Percentiles rank a stretch among this genome's conserved stretches.
phyloP scores from a whole-genome alignment of 495 filamentous ascomycete species.

The Tuber brumale region DNA sequence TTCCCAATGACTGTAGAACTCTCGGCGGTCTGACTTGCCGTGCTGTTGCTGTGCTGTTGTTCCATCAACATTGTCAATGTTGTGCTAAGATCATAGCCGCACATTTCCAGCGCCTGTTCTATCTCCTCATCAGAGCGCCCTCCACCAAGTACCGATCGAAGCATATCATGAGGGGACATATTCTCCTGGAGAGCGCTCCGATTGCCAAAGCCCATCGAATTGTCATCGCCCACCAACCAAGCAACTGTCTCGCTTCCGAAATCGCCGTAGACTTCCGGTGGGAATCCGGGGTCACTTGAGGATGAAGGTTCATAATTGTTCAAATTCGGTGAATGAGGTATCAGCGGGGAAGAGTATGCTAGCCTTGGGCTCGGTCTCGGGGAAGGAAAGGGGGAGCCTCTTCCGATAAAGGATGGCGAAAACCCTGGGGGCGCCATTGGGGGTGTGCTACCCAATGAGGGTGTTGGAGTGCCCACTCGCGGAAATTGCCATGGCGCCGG shows the following conservation, averaged over 20 bases:
- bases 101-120: conserved; percentile 75
- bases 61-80: conserved; percentile 79
- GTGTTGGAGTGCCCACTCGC: conserved; percentile 70
- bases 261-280: conserved; percentile 82
- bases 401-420: conserved; percentile 65
- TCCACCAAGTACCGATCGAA: conserved; percentile 88
- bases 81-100: conserved; percentile 86
- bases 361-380: conserved; percentile 89
- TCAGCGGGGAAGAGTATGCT: conserved; percentile 79
- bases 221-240: conserved; percentile 91
- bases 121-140: conserved; percentile 89
- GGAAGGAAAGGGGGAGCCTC: conserved; percentile 79
- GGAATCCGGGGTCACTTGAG: conserved; percentile 56
- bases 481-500: conserved; percentile 86
- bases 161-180: conserved; percentile 98
- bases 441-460: conserved; percentile 71
- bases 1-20: conserved; percentile 72
- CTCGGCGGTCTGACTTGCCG: conserved; percentile 47
- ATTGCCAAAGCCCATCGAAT: conserved; percentile 63
- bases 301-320: conserved; percentile 79
- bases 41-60: conserved; percentile 43
- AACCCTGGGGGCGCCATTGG: conserved; percentile 73
- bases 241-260: conserved; percentile 89
- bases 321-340: conserved; percentile 88
- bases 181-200: conserved; percentile 60